Conservation (phyloP, 106 monocot species). For the Dendrobium huoshanense region DNA sequence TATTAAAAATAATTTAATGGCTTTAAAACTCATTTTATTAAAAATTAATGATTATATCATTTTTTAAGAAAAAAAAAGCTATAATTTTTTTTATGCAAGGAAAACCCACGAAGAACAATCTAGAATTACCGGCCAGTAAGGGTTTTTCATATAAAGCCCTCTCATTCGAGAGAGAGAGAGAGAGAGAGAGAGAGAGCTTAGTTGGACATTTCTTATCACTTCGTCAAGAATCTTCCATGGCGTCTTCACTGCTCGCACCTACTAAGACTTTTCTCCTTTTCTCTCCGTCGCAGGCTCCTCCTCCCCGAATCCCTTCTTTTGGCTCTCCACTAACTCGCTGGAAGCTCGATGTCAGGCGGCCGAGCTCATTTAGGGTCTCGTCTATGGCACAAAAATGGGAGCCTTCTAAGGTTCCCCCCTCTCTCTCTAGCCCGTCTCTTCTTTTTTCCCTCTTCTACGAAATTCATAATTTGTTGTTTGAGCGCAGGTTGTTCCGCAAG, state of each 20-base stretch:
- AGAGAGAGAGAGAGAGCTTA: too few species aligned
- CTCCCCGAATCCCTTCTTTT: slow-evolving; percentile 5
- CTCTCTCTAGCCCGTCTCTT: neutral
- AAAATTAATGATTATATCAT: too few species aligned
- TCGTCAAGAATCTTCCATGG: slow-evolving; percentile 9
- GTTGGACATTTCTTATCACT: too few species aligned
- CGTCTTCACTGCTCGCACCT: slow-evolving; percentile 33
- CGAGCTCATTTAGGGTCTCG: slow-evolving; percentile 21
- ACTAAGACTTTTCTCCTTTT: slow-evolving; percentile 30
- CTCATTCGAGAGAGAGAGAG: too few species aligned
- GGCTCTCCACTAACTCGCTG: neutral
- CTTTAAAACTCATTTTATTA: too few species aligned
- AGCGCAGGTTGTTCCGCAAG: slow-evolving; percentile 79
- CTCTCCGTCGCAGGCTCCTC: neutral
- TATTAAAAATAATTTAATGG: too few species aligned
- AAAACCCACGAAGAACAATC: too few species aligned
- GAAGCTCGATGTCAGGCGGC: slow-evolving; percentile 15
- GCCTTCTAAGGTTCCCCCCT: slow-evolving; percentile 54
- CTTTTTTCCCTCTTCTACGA: neutral
- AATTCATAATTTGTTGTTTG: slow-evolving; percentile 1
- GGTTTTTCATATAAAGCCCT: too few species aligned
- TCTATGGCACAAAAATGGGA: slow-evolving; percentile 62
- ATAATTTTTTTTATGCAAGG: too few species aligned
- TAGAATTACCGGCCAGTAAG: too few species aligned
- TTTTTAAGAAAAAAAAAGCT: too few species aligned